Percentiles rank a stretch among this genome's conserved stretches.
Evolutionary conservation across 305 asterid species (phyloP).

Genomic region (Fraxinus sp.): DNA sequence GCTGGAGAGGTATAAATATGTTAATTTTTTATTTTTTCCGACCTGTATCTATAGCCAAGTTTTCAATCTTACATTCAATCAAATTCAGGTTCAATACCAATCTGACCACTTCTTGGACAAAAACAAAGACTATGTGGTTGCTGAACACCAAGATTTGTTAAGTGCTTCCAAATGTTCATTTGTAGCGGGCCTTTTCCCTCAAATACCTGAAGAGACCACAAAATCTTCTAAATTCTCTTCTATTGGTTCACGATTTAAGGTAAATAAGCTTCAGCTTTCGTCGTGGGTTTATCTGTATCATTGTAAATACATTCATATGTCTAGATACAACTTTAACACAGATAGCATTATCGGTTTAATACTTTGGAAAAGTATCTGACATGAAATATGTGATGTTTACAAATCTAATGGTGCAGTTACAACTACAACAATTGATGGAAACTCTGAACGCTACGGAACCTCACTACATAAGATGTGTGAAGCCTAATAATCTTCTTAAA

Average conservation of each 20-base stretch:
- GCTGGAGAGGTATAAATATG: slow-evolving; percentile 88
- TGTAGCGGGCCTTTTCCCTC: slow-evolving; percentile 97
- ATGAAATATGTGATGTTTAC: slow-evolving; percentile 18
- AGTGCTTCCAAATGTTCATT: slow-evolving; percentile 82
- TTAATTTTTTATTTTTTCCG: slow-evolving; percentile 13
- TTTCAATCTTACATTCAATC: slow-evolving; percentile 28
- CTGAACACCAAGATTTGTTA: slow-evolving; percentile 95
- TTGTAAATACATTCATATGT: not conserved
- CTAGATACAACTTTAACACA: not conserved
- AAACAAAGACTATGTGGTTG: slow-evolving; percentile 95
- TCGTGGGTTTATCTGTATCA: slow-evolving; percentile 5
- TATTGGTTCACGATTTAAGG: slow-evolving; percentile 98
- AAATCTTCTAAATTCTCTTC: slow-evolving; percentile 97
- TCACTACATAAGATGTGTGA: slow-evolving; percentile 94
- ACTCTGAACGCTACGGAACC: slow-evolving; percentile 95
- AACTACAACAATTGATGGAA: slow-evolving; percentile 91
- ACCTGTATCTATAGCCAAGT: slow-evolving; percentile 17
- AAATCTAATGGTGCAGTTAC: slow-evolving; percentile 67
- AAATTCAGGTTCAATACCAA: slow-evolving; percentile 83
- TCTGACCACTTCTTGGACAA: slow-evolving; percentile 96
- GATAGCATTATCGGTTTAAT: not conserved
- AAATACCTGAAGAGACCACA: slow-evolving; percentile 69
- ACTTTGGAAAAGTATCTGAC: slow-evolving; percentile 14
- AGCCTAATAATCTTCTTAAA: slow-evolving; percentile 94
- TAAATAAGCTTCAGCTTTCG: slow-evolving; percentile 32